Base-by-base conservation (phyloP, 352 stramenopile species). In the Phytopythium vexans region DNA sequence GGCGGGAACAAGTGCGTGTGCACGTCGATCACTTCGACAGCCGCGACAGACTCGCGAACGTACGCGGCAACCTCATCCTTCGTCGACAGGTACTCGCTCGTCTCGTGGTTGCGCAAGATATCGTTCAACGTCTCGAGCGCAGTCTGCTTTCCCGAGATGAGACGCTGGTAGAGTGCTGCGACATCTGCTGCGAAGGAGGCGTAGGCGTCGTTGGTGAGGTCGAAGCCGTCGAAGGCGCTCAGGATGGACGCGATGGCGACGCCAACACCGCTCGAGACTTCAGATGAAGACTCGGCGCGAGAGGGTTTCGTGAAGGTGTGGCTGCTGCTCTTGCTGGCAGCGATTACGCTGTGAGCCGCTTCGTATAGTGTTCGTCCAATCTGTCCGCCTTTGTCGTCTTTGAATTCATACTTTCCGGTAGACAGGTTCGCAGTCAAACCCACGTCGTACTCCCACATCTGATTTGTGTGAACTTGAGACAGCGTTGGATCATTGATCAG, bases 1-100 rank as follows among this genome's bases (percentile, higher is more conserved):
- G 91, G 88, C 40, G 94, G 94, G 49, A 98, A 92, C 31, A 98
- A 66, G 65, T 98, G 92, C 49, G 94, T 98, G 67, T 98, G 94
- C 46, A 98, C 68, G 56, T 77, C 60, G 44, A 73, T 68, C 27
- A 68, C 62, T 36, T 70, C 41, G 39, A 71, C 65, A 7, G 42
- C 66, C 14, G 62, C 65, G 8, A 79, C 65, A n/a, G 61, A 53
- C 36, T 73, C 61, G 11, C 68, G 62, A 83, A n/a, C 72, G 52
- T 64, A 83, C 39, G 52, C 61, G 1, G 66, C 64, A n/a, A n/a
- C n/a, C n/a, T n/a, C n/a, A n/a, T n/a, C n/a, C n/a, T n/a, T n/a
- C n/a, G n/a, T n/a, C n/a, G n/a, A n/a, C 6, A 83, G 49, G 48
- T 70, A 76, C 54, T 79, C 70, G 55, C 66, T 77, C 4, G 60